These are phyloP conservation scores for Chaetomium tenue DNA, from an alignment of 495 filamentous ascomycete genomes.

Conservation along the genomic window DNA sequence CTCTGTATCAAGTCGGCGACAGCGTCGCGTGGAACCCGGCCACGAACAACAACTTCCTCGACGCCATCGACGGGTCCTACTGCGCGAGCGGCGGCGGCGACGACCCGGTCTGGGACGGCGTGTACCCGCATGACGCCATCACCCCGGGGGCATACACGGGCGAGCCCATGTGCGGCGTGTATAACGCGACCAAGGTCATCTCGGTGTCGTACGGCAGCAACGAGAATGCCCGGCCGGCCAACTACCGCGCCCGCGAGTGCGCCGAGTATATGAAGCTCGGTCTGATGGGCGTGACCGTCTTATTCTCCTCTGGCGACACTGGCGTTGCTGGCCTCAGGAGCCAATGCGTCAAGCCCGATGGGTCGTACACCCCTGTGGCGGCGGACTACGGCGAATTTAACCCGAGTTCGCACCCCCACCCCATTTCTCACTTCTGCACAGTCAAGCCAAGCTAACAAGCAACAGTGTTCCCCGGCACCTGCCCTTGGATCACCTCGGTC, in stretches of 20 bases:
- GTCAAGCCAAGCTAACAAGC: too few relatives aligned
- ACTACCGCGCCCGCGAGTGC: conserved; percentile 34
- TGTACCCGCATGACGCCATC: conserved; percentile 49
- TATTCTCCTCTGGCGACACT: conserved; percentile 59
- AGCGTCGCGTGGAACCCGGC: conserved; percentile 48
- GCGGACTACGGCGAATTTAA: conserved; percentile 27
- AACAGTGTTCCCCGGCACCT: conserved; percentile 38
- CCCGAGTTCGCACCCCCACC: conserved; percentile 8
- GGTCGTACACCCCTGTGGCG: conserved; percentile 17
- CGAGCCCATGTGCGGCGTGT: conserved; percentile 50
- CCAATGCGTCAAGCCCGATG: conserved; percentile 20
- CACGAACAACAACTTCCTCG: conserved; percentile 52
- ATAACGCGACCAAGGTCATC: conserved; percentile 37
- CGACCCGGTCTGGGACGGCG: conserved; percentile 45
- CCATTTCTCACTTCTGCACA: background rate
- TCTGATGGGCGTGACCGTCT: conserved; percentile 55
- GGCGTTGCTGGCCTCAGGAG: conserved; percentile 43
- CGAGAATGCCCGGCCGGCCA: conserved; percentile 29
- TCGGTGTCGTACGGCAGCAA: conserved; percentile 35
- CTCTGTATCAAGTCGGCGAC: conserved; percentile 59
- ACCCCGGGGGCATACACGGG: conserved; percentile 13
- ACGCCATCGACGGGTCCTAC: conserved; percentile 59
- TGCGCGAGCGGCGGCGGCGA: conserved; percentile 48
- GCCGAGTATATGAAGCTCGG: conserved; percentile 59
- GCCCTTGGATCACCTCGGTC: conserved; percentile 49